Evolutionary conservation across 495 filamentous ascomycete species (phyloP).

Genomic region (Xylaria scruposa): DNA sequence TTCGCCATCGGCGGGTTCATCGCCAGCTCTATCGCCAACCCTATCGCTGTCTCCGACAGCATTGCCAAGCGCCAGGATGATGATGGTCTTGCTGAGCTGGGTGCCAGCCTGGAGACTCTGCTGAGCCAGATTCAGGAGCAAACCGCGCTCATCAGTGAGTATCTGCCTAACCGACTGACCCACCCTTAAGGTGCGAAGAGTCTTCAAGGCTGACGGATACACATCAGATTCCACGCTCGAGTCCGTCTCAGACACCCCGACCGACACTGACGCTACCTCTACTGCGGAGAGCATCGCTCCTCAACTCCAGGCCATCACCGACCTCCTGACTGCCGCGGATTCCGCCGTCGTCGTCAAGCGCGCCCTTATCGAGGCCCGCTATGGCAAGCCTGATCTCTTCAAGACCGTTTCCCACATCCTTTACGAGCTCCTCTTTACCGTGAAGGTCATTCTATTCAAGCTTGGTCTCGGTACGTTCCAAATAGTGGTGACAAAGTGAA

Average conservation of each 20-base stretch:
- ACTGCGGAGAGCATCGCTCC: slow-evolving; percentile 41
- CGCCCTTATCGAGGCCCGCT: slow-evolving; percentile 33
- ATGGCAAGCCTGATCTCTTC: slow-evolving; percentile 42
- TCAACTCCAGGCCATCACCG: slow-evolving; percentile 43
- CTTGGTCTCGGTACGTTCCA: slow-evolving; percentile 45
- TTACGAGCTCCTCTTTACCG: slow-evolving; percentile 43
- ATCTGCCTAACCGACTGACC: not conserved
- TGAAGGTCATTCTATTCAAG: slow-evolving; percentile 48
- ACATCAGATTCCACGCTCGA: slow-evolving; percentile 36
- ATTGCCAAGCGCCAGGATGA: slow-evolving; percentile 43
- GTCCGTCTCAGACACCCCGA: slow-evolving; percentile 36
- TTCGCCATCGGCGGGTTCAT: slow-evolving; percentile 43
- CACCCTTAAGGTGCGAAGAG: not conserved
- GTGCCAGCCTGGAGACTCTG: slow-evolving; percentile 38
- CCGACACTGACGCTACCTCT: slow-evolving; percentile 33
- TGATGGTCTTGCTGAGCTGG: slow-evolving; percentile 28
- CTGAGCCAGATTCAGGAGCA: slow-evolving; percentile 39
- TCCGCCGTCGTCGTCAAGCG: slow-evolving; percentile 37
- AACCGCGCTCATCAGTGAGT: slow-evolving; percentile 48
- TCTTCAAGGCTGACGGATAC: not conserved
- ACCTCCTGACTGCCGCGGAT: slow-evolving; percentile 40
- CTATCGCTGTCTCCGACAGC: slow-evolving; percentile 31
- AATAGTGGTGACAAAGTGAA: not conserved
- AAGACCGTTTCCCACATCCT: slow-evolving; percentile 43
- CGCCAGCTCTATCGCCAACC: slow-evolving; percentile 44